Evolutionary conservation across 2,329 filamentous ascomycete genomes (phyloP), one percentile per base, ranked within the genome.

Genomic region (Juglanconis sp.): DNA sequence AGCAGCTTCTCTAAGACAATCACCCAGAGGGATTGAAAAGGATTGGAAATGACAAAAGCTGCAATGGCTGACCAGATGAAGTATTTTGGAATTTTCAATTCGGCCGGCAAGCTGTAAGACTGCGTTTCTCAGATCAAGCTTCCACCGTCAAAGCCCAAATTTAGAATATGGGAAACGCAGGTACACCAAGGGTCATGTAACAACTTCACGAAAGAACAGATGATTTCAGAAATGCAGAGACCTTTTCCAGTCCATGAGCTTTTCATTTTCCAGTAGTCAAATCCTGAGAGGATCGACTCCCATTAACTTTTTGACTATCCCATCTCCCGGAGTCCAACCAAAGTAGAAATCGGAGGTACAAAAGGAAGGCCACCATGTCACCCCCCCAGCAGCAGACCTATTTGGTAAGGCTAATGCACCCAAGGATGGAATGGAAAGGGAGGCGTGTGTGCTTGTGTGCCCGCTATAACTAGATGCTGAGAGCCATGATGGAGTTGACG

Each of bases 401-500:
- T 24, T 47, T 5, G 17, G 13, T 7, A 13, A 2, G 35, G 30
- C 4, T 24, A 32, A 38, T 24, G 30, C 47, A 17, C 24, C 30
- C 53, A 55, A 36, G 40, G 47, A 17, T 38, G 13, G 49, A 52
- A 53, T 55, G 8, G 49, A 40, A 36, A 38, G 32, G 32, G 32
- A 34, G 50, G 49, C 48, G 38, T 32, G 42, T 42, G 35, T 31
- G 51, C 30, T 15, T 47, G 52, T 17, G 32, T 38, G 24, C 24
- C 24, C 24, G 24, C 24, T 24, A 36, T 31, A 17, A 40, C 75
- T 82, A 93, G 84, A 92, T 88, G 83, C 90, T 92, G 77, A 99
- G 82, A 69, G 94, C 93, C 95, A 99, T 99, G 82, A 99, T 99
- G 71, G 95, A 97, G 86, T 99, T 99, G 84, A 99, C 95, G 81